Percentiles rank a stretch among this genome's conserved stretches.
Evolutionary conservation across 2,329 filamentous ascomycete genomes (phyloP).

Genomic region (Fusarium subglutinans): DNA sequence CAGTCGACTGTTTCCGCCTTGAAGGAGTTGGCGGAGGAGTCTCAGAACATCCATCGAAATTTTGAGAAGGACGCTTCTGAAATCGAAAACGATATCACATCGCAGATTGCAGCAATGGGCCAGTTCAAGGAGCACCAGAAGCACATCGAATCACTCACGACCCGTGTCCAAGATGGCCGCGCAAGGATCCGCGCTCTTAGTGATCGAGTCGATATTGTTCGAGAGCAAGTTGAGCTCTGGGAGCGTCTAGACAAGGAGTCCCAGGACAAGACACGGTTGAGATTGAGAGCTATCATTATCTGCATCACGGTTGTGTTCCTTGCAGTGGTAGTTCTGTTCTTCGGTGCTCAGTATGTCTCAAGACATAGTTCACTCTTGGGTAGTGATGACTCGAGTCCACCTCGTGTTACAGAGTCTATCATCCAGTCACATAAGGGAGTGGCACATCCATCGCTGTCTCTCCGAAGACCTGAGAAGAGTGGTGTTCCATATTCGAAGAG

Average conservation of each 20-base stretch:
- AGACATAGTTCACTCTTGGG: constrained; percentile 12
- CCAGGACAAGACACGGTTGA: constrained; percentile 72
- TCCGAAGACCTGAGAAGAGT: constrained; percentile 32
- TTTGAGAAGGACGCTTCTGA: constrained; percentile 70
- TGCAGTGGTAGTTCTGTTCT: constrained; percentile 56
- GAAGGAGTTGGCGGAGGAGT: constrained; percentile 72
- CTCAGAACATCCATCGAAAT: constrained; percentile 63
- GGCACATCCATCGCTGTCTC: constrained; percentile 30
- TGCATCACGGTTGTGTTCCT: constrained; percentile 61
- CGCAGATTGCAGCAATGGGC: constrained; percentile 68
- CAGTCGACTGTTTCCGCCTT: constrained; percentile 72
- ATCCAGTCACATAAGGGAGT: constrained; percentile 37
- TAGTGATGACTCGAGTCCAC: constrained; percentile 3
- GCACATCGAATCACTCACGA: constrained; percentile 69
- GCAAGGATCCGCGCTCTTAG: constrained; percentile 68
- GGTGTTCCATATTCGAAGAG: constrained; percentile 42
- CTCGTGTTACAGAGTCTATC: constrained; percentile 36
- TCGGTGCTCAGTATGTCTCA: constrained; percentile 43
- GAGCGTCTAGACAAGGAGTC: constrained; percentile 73
- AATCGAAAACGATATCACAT: constrained; percentile 67
- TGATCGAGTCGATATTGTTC: constrained; percentile 70
- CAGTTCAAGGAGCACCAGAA: constrained; percentile 72
- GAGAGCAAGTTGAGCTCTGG: constrained; percentile 72
- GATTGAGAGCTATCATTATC: constrained; percentile 71
- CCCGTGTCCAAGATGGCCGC: constrained; percentile 68